These are phyloP conservation scores for Lunularia cruciata DNA, from an alignment of 225 moss, liverwort and hornwort genomes.

Conservation along the genomic window DNA sequence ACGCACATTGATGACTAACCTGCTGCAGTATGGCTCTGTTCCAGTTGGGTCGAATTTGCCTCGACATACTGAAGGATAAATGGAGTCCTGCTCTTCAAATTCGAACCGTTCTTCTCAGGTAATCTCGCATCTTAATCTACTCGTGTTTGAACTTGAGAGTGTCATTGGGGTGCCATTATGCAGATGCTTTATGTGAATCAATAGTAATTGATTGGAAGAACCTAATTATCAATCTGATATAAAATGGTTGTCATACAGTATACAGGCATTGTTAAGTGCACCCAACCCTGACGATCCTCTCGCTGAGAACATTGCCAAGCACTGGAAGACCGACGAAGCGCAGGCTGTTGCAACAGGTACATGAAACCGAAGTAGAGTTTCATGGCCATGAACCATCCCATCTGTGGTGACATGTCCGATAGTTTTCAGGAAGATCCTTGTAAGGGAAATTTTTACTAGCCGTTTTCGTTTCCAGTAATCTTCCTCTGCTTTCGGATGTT, in stretches of 20 bases:
- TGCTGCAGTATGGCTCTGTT: neutral
- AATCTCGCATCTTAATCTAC: neutral
- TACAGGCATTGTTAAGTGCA: slow-evolving; percentile 96
- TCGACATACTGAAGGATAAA: slow-evolving; percentile 97
- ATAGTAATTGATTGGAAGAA: no score
- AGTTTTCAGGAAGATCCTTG: no score
- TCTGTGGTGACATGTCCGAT: no score
- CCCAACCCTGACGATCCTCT: slow-evolving; percentile 97
- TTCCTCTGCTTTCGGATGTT: no score
- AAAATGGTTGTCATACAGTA: slow-evolving; percentile 47
- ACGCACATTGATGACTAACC: neutral
- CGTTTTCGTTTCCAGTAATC: no score
- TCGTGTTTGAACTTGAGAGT: neutral
- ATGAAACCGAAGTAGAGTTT: no score
- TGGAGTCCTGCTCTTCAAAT: slow-evolving; percentile 99
- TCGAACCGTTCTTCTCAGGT: slow-evolving; percentile 93
- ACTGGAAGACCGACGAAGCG: slow-evolving; percentile 92
- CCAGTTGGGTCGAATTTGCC: slow-evolving; percentile 81
- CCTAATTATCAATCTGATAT: neutral
- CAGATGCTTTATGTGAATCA: no score
- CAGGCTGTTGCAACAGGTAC: slow-evolving; percentile 92
- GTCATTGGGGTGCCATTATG: no score
- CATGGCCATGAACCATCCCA: no score
- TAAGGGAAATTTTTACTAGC: no score
- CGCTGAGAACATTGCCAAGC: slow-evolving; percentile 95